Conservation (phyloP, 768 basidiomycete genomes). For the Lactifluus pinguis region DNA sequence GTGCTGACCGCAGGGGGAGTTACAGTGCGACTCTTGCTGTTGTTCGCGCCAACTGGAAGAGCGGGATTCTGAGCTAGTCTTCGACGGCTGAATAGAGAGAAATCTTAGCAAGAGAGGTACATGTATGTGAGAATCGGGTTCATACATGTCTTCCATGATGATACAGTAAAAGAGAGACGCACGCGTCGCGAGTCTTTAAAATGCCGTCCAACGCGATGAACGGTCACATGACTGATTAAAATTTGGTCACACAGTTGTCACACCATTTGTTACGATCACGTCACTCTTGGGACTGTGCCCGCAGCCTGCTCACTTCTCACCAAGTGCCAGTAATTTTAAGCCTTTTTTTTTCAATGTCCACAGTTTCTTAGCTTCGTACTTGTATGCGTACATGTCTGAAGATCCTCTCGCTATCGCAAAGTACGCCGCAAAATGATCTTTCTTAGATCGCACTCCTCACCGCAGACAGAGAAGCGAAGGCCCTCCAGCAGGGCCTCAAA, state of each 20-base stretch:
- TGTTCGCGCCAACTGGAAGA: not conserved
- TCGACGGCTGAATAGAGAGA: conserved; percentile 4
- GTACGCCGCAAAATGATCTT: conserved; percentile 20
- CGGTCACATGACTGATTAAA: not conserved
- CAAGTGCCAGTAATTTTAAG: not conserved
- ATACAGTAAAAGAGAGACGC: not conserved
- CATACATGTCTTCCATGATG: conserved; percentile 13
- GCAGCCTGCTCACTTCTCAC: not conserved
- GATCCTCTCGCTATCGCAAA: conserved; percentile 32
- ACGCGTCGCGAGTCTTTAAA: not conserved
- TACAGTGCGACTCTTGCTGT: not conserved
- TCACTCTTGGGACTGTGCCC: not conserved
- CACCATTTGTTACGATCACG: not conserved
- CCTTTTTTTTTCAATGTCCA: not conserved
- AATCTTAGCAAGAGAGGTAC: not conserved
- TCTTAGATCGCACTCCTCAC: conserved; percentile 13
- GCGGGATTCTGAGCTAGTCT: conserved; percentile 12
- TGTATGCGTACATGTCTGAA: conserved; percentile 30
- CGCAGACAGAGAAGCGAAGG: conserved; percentile 62
- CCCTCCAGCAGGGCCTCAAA: conserved; percentile 64
- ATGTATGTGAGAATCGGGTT: not conserved
- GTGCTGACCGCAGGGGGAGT: not conserved
- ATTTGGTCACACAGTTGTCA: not conserved
- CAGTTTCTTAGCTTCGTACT: conserved; percentile 7
- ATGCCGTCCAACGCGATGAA: not conserved